Evolutionary conservation across 2,329 filamentous ascomycete genomes (phyloP).

Genomic region (Cytospora leucostoma): DNA sequence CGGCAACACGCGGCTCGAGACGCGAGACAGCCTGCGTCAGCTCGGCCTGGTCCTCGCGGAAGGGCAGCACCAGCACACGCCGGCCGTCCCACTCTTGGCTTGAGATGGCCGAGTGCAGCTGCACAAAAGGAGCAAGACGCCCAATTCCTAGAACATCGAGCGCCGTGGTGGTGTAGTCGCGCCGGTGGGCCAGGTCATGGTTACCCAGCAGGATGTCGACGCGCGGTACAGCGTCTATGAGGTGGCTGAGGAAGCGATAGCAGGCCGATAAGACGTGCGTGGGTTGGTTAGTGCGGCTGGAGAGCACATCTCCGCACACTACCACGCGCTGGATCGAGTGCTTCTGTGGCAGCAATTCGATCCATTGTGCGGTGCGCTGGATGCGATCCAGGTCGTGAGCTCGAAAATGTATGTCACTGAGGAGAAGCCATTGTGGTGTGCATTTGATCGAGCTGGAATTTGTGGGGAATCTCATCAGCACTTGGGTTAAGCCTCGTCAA

Average conservation of each 20-base stretch:
- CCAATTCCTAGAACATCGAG: conserved; percentile 35
- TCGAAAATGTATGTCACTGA: conserved; percentile 40
- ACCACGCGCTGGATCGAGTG: conserved; percentile 34
- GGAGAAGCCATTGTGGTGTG: conserved; percentile 34
- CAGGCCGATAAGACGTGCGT: conserved; percentile 38
- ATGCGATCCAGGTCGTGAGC: conserved; percentile 36
- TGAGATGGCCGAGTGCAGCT: conserved; percentile 32
- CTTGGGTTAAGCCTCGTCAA: not conserved
- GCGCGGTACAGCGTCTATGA: conserved; percentile 34
- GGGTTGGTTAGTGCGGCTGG: conserved; percentile 34
- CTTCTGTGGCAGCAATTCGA: conserved; percentile 32
- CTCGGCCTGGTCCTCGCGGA: conserved; percentile 37
- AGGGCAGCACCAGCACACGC: conserved; percentile 37
- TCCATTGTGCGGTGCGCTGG: conserved; percentile 35
- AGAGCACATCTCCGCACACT: conserved; percentile 39
- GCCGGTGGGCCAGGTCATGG: conserved; percentile 38
- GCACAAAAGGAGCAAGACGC: conserved; percentile 32
- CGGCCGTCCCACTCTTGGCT: conserved; percentile 35
- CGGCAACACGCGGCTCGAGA: conserved; percentile 31
- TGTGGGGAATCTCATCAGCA: not conserved
- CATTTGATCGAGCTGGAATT: not conserved
- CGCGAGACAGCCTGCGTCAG: conserved; percentile 32
- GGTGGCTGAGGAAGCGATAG: conserved; percentile 36
- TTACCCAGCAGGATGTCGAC: conserved; percentile 40
- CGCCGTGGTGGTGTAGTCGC: conserved; percentile 36